A percentile compares a stretch with the other conserved stretches of the same genome.
phyloP scores from a whole-genome alignment of 176 grass and related monocot genomes.

The Puccinellia tenuiflora region DNA sequence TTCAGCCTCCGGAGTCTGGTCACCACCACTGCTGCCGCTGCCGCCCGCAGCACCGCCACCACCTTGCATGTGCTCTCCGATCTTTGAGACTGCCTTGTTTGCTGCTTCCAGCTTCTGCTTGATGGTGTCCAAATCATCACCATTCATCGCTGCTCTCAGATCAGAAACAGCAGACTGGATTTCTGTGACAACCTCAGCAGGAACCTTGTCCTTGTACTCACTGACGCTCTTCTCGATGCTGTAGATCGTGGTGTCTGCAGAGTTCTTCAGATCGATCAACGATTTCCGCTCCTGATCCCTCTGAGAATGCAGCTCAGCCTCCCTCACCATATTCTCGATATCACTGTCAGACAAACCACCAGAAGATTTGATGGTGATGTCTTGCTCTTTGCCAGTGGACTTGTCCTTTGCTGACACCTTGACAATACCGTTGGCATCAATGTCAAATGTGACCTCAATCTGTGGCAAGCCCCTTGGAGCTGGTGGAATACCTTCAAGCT shows the following conservation, averaged over 20 bases:
- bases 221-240: slow-evolving; percentile 89
- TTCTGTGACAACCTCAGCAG: slow-evolving; percentile 61
- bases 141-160: slow-evolving; percentile 65
- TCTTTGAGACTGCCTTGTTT: slow-evolving; percentile 93
- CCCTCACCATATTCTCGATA: slow-evolving; percentile 94
- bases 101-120: slow-evolving; percentile 93
- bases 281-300: slow-evolving; percentile 87
- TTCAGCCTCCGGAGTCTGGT: slow-evolving; percentile 82
- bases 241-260: slow-evolving; percentile 87
- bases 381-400: slow-evolving; percentile 79
- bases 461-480: slow-evolving; percentile 87
- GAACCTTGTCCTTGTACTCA: slow-evolving; percentile 89
- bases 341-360: slow-evolving; percentile 83
- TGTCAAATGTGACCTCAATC: slow-evolving; percentile 89
- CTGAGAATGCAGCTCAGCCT: slow-evolving; percentile 84
- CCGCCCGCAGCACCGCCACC: not conserved
- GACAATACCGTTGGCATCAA: slow-evolving; percentile 95
- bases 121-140: slow-evolving; percentile 77
- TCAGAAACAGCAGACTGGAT: slow-evolving; percentile 71
- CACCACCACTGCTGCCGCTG: slow-evolving; percentile 17
- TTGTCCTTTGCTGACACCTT: slow-evolving; percentile 97
- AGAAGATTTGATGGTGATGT: slow-evolving; percentile 96
- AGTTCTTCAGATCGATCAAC: slow-evolving; percentile 81
- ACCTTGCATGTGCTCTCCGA: slow-evolving; percentile 85
- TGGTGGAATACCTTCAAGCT: slow-evolving; percentile 89